Percentiles rank a stretch among this genome's conserved stretches.
These are phyloP conservation scores for Beta macrorhiza DNA, from an alignment of 179 eudicot genomes.

Conservation along the genomic window DNA sequence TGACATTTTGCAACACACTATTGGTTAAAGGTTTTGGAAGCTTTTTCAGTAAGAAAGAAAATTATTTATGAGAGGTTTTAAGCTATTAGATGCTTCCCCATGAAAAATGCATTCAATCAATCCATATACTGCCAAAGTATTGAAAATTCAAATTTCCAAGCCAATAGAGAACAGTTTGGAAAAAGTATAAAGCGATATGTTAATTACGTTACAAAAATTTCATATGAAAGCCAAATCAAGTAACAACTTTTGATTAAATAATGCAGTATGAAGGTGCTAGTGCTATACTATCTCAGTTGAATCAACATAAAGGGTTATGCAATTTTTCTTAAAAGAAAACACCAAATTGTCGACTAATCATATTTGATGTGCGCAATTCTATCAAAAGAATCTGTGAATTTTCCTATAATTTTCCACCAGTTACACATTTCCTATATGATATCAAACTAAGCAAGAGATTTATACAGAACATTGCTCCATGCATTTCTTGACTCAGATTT, in stretches of 20 bases:
- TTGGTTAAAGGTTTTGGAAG: slow-evolving; percentile 15
- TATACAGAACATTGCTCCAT: slow-evolving; percentile 1
- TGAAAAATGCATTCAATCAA: slow-evolving; percentile 18
- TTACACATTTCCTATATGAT: background rate
- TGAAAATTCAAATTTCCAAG: slow-evolving; percentile 1
- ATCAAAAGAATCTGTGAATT: background rate
- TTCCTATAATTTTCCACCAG: background rate
- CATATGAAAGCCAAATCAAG: background rate
- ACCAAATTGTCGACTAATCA: background rate
- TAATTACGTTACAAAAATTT: background rate
- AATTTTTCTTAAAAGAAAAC: background rate
- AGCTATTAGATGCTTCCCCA: slow-evolving; percentile 20
- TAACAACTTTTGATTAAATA: background rate
- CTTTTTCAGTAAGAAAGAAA: slow-evolving; percentile 16
- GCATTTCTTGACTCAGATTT: slow-evolving; percentile 3
- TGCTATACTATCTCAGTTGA: background rate
- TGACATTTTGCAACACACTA: slow-evolving; percentile 26
- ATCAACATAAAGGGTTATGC: background rate
- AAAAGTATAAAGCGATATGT: background rate
- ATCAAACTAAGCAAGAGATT: background rate
- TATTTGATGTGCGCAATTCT: background rate
- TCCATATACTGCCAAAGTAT: slow-evolving; percentile 22
- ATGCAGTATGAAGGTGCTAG: background rate
- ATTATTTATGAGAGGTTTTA: slow-evolving; percentile 24
- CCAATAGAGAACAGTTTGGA: background rate